Conservation (phyloP, 768 basidiomycete genomes). For the Suillus decipiens region DNA sequence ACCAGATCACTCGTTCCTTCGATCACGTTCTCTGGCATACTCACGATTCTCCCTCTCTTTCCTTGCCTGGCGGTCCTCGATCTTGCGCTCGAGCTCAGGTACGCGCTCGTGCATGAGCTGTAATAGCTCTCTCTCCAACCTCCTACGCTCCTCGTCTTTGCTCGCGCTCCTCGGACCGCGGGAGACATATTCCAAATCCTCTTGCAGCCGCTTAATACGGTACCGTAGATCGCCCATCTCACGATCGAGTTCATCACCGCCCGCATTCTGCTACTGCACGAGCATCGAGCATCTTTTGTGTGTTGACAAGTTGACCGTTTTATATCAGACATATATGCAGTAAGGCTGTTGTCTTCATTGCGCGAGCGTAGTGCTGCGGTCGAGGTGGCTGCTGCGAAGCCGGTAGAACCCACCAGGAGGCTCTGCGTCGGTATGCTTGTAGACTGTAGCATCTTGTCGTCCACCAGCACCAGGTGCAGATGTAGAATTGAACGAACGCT, state of each 20-base stretch:
- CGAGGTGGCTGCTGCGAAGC: conserved; percentile 79
- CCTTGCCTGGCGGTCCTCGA: conserved; percentile 76
- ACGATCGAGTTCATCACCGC: conserved; percentile 89
- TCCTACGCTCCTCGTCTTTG: conserved; percentile 84
- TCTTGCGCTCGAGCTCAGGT: conserved; percentile 85
- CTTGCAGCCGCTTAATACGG: conserved; percentile 82
- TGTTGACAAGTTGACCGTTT: conserved; percentile 79
- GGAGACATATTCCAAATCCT: conserved; percentile 87
- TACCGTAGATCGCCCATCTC: conserved; percentile 88
- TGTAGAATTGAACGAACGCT: conserved; percentile 67
- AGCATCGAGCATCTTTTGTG: conserved; percentile 79
- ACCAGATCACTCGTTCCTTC: conserved; percentile 80
- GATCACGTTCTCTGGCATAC: conserved; percentile 77
- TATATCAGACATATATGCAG: conserved; percentile 80
- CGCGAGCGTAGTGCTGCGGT: conserved; percentile 75
- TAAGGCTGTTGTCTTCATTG: conserved; percentile 61
- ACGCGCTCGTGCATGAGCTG: conserved; percentile 86
- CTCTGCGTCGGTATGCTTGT: conserved; percentile 74
- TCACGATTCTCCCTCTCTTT: conserved; percentile 79
- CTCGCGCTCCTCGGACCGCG: conserved; percentile 68
- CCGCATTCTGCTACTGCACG: conserved; percentile 67
- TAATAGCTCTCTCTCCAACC: conserved; percentile 86
- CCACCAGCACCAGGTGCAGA: conserved; percentile 55
- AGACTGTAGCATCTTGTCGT: conserved; percentile 88
- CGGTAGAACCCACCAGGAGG: conserved; percentile 73